Base-by-base conservation (phyloP, 2,329 filamentous ascomycete genomes). In the Neofusicoccum laricinum region DNA sequence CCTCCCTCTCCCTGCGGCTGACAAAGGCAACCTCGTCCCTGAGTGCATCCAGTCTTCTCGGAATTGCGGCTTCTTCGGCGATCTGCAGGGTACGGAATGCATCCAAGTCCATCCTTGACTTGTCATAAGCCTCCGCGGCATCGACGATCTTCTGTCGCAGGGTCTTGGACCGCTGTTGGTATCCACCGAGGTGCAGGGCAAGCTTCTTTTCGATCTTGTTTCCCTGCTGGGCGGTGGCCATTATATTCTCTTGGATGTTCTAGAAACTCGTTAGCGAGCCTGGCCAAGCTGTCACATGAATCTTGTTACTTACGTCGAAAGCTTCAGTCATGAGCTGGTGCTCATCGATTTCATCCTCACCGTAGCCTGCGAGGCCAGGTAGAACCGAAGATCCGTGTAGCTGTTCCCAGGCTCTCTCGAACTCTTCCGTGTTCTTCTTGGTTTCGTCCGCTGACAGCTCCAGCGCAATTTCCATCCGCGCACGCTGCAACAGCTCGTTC, bases 171-270 rank as follows among this genome's bases (percentile, higher is more conserved):
- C 95, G 90, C 69, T 93, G 88, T 75, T 93, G 89, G 78, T 99
- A 99, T 14, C 95, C 95, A 25, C 93, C 93, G 2, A 96, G 87
- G 71, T 95, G 89, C 62, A 96, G 83, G 0, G 84, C 83, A n/a
- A 99, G 85, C 78, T 95, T 97, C 85, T 97, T 97, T 78, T 98
- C 93, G 1, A 96, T 81, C 77, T 94, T 96, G 73, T 92, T 92
- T 62, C 91, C 91, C 64, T 89, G 85, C 70, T 94, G 89, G 2
- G 93, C 95, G 0, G 88, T 87, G 2, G 85, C 81, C 69, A 91
- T 84, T 67, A 97, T 90, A 7, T 85, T 82, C 51, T 91, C 86
- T 77, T 95, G 90, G 1, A 93, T 85, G 50, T 84, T 84, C 88
- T 90, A 63, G 41, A 6, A 62, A 11, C 14, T 21, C 3, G 51